Evolutionary conservation across 176 grass and related monocot species (phyloP).

Genomic region (Raddia guianensis): DNA sequence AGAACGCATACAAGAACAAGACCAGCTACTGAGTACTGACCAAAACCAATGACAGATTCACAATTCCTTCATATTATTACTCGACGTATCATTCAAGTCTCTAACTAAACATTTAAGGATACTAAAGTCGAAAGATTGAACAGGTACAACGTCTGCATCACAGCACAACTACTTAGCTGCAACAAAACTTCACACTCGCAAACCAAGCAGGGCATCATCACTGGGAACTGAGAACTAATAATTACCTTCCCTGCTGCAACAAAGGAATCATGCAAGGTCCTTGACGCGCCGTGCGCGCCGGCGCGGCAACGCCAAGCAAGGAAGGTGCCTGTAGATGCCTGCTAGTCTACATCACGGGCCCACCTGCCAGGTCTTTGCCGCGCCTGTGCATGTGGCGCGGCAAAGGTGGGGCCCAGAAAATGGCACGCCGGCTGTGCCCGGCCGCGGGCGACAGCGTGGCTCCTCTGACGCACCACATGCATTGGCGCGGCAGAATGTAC

Average conservation of each 20-base stretch:
- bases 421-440: no score
- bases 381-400: no score
- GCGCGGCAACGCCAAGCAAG: no score
- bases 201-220: slow-evolving; percentile 6
- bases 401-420: no score
- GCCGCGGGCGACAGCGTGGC: no score
- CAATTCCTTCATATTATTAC: slow-evolving; percentile 4
- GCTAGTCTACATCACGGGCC: no score
- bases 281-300: no score
- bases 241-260: slow-evolving; percentile 22
- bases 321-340: no score
- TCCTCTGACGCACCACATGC: no score
- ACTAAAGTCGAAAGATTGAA: slow-evolving; percentile 12
- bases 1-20: neutral
- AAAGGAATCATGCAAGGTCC: neutral
- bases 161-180: slow-evolving; percentile 29
- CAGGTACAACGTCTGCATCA: neutral
- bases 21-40: neutral
- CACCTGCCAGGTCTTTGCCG: no score
- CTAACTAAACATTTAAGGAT: slow-evolving; percentile 24
- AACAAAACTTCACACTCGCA: slow-evolving; percentile 25
- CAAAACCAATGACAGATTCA: slow-evolving; percentile 9
- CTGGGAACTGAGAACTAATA: neutral
- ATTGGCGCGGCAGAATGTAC: no score
- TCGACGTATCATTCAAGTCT: slow-evolving; percentile 33